phyloP scores from a whole-genome alignment of 1,284 basidiomycete genomes.

The Coniferiporia weirii region DNA sequence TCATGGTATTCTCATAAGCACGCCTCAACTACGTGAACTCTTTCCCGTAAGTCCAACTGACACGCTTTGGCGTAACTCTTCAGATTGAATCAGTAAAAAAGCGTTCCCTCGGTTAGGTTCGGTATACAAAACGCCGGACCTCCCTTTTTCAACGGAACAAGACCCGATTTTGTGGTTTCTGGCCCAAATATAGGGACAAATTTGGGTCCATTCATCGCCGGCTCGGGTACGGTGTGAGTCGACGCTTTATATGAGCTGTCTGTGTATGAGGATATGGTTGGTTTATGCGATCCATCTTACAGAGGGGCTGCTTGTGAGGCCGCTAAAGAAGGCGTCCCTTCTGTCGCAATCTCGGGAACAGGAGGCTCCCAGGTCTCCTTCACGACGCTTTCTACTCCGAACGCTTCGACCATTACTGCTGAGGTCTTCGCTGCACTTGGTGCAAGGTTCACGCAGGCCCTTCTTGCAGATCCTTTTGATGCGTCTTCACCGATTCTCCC shows the following conservation, averaged over 20 bases:
- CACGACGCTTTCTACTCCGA: conserved; percentile 38
- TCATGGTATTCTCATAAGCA: conserved; percentile 14
- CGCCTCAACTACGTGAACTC: conserved; percentile 19
- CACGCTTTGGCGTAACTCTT: neutral
- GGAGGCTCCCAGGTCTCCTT: conserved; percentile 41
- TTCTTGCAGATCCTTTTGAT: conserved; percentile 27
- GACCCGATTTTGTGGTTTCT: conserved; percentile 48
- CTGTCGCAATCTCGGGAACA: conserved; percentile 44
- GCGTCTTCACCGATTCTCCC: conserved; percentile 35
- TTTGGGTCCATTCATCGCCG: conserved; percentile 28
- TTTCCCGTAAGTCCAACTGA: conserved; percentile 15
- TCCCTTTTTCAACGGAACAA: conserved; percentile 33
- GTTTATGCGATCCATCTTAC: neutral
- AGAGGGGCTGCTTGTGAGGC: conserved; percentile 49
- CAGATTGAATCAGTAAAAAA: neutral
- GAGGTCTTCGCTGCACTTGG: conserved; percentile 40
- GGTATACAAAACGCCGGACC: conserved; percentile 46
- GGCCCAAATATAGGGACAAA: conserved; percentile 50
- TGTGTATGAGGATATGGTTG: neutral
- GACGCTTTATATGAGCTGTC: neutral
- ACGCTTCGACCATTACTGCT: conserved; percentile 33
- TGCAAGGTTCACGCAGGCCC: conserved; percentile 33
- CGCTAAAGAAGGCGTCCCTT: conserved; percentile 42
- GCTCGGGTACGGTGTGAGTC: conserved; percentile 46
- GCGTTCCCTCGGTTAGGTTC: conserved; percentile 40